Evolutionary conservation across 352 stramenopile genomes (phyloP), one percentile per base, ranked within the genome.

Genomic region (Ophiocytium majus): DNA sequence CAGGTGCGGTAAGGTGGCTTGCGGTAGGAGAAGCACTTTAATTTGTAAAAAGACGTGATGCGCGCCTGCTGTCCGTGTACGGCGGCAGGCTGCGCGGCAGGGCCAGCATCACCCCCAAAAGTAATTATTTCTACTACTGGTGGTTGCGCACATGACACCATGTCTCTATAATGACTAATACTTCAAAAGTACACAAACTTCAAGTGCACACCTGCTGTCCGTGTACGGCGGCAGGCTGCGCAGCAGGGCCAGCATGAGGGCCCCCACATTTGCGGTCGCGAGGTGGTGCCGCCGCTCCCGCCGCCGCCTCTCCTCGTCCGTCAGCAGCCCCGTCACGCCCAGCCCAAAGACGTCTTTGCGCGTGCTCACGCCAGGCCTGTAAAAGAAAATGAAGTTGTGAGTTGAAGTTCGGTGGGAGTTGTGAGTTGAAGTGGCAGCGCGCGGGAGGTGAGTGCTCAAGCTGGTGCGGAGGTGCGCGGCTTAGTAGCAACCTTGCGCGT

Each of bases 291-390:
- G 32, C 66, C 66, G 5, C 5, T 78, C 66, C 5, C 66, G 32
- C 35, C 17, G 5, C 5, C 66, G 66, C 35, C 66, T 78, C 66
- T 78, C 66, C 32, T 78, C 66, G 5, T 78, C 66, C 35, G 66
- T 78, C 32, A 14, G 5, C 5, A 78, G 35, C 5, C 66, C 66
- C 5, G 5, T 17, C 5, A 57, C 43, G 43, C 43, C 43, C 32
- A 78, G 66, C 5, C 66, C 66, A 78, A 78, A 78, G 5, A 78
- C 66, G 35, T 78, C 66, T 78, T 78, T 78, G 14, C 66, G 66
- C 32, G 66, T 17, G 35, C 35, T 78, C 66, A 78, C 35, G 5
- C 66, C 66, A 14, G 66, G 66, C 35, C 66, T 78, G 32, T n/a
- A n/a, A n/a, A n/a, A n/a, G n/a, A n/a, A n/a, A n/a, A n/a, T n/a